These are phyloP conservation scores for Lignosus rhinocerotis DNA, from an alignment of 1,284 basidiomycete species.

Conservation along the genomic window DNA sequence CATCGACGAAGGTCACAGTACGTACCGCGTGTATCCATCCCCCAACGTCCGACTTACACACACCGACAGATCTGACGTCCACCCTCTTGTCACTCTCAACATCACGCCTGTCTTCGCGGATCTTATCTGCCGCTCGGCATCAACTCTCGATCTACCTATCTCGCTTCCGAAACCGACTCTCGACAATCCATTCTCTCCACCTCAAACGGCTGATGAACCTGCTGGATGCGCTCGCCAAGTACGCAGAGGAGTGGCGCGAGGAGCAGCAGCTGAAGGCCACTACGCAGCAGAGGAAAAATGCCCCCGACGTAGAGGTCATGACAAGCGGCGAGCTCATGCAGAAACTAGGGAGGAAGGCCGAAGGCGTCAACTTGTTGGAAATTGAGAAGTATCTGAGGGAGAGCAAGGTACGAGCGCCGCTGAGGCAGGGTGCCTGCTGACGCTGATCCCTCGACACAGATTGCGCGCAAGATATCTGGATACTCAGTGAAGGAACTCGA, in stretches of 20 bases:
- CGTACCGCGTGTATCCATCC: slow-evolving; percentile 31
- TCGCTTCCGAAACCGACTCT: slow-evolving; percentile 78
- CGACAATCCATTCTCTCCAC: slow-evolving; percentile 75
- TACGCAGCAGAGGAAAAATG: neutral
- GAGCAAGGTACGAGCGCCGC: slow-evolving; percentile 70
- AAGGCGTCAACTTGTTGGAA: slow-evolving; percentile 79
- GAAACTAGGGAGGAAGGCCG: slow-evolving; percentile 66
- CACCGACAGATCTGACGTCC: slow-evolving; percentile 72
- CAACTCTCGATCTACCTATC: slow-evolving; percentile 82
- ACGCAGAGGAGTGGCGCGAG: slow-evolving; percentile 50
- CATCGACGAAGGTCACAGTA: slow-evolving; percentile 97
- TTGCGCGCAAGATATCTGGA: slow-evolving; percentile 75
- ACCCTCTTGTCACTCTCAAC: slow-evolving; percentile 89
- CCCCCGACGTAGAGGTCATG: slow-evolving; percentile 52
- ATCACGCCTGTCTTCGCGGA: slow-evolving; percentile 60
- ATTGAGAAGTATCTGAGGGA: slow-evolving; percentile 82
- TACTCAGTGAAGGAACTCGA: slow-evolving; percentile 74
- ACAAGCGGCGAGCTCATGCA: slow-evolving; percentile 66
- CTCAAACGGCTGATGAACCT: slow-evolving; percentile 79
- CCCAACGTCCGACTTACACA: neutral
- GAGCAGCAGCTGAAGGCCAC: slow-evolving; percentile 25
- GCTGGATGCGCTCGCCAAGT: slow-evolving; percentile 65
- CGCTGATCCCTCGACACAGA: slow-evolving; percentile 36
- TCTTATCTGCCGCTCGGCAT: slow-evolving; percentile 64
- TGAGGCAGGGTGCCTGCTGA: slow-evolving; percentile 7